Base-by-base conservation (phyloP, 1,139 yeast species). In the Oligophagozyma castellii region DNA sequence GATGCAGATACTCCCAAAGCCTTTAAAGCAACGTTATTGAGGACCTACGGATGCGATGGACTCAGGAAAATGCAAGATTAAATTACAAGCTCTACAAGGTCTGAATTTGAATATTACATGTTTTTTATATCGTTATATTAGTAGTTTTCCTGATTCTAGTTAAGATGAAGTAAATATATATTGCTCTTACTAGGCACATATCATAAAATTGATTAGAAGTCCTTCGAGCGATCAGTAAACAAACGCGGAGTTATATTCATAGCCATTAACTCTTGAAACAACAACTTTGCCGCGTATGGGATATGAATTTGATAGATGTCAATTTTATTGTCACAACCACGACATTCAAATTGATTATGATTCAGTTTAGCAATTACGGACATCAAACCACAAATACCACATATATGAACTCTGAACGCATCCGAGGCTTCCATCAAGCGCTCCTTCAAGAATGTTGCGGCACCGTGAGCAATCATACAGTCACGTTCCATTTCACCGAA, bases 401-500 rank as follows among this genome's bases (percentile, higher is more conserved):
- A 89, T 19, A 92, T 78, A 54, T 92, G 98, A 25, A 92, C 96
- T 58, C 96, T 72, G 65, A 89, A 89, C 3, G 96, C 95, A 63
- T 89, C 99, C 0, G 96, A 84, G 3, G 95, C 95, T 58, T 89
- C 98, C 95, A 89, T 86, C 56, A 89, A 67, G 56, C 99, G 72
- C 61, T 89, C 99, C 60, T 86, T 83, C 60, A 89, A 69, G 65
- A 89, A 89, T 5, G 95, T 93, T 2, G 98, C 95, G 2, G 95
- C 96, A 55, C 98, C 98, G 56, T 89, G 96, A 4, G 98, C 98
- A 67, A 89, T 89, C 94, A 92, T 89, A 78, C 98, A 89, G 67
- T 92, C 98, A 66, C 98, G 83, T 61, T 89, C 99, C 99, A 89
- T 89, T 63, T 89, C 99, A 53, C 99, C 99, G 70, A 89, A 92